Evolutionary conservation across 306 rosid genomes (phyloP), one percentile per base, ranked within the genome.

Genomic region (Aeschynomene evenia): DNA sequence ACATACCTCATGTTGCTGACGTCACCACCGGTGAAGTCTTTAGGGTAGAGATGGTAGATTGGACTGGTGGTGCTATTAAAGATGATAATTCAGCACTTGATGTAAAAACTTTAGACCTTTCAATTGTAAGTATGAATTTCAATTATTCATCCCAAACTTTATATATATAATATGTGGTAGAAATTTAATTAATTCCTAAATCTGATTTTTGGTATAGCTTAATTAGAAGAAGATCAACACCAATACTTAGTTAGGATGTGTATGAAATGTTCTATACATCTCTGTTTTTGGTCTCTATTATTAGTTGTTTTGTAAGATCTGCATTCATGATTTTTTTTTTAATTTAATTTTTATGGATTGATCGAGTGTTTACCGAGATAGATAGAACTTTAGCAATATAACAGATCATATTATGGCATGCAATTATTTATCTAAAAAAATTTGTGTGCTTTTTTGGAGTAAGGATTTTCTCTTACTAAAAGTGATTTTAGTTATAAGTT

Each of bases 21-120:
- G 70, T 65, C 20, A 65, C 11, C 14, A 65, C 70, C 0, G 84
- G 77, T 58, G 79, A 87, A 73, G 34, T 89, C 49, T 89, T 89
- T 67, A 84, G 91, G 73, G 73, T 89, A 70, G 95, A 89, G 74
- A 89, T 87, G 95, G 81, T 88, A 22, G 98, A 87, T 22, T 89
- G 98, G 92, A 92, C 95, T 2, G 95, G 87, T 26, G 91, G 96
- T 62, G 75, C 81, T 65, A 69, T 89, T 16, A 81, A 81, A 70
- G 95, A 84, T 63, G 83, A 89, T 60, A 79, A 80, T 65, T 86
- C 96, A 53, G 87, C 96, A 23, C 78, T 75, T 9, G 95, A 86
- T 73, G 50, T 89, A 56, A 85, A 92, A 79, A 66, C 52, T 28
- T 0, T 65, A 37, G 88, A 92, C 77, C 92, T 86, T 66, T 83